These are phyloP conservation scores for Neofusicoccum kwambonambiense DNA, from an alignment of 2,329 filamentous ascomycete species.

Conservation along the genomic window DNA sequence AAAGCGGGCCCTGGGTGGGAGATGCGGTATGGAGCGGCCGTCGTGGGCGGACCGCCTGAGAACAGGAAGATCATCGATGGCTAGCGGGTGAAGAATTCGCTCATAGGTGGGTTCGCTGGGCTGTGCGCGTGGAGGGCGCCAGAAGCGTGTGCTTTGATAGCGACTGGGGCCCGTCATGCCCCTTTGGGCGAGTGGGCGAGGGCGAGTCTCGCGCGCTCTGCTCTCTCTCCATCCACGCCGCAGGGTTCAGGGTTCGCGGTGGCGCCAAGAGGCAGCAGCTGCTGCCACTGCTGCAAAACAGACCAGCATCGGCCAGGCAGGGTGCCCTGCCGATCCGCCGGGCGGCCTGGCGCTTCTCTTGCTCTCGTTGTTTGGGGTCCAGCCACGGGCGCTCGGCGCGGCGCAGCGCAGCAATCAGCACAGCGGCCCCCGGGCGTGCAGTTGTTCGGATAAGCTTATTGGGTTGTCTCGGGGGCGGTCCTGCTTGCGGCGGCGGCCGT, in stretches of 20 bases:
- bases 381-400: not conserved
- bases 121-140: not conserved
- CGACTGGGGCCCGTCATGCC: constrained; percentile 1
- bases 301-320: not conserved
- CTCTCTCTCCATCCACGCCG: not conserved
- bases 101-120: constrained; percentile 9
- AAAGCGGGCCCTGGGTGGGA: not conserved
- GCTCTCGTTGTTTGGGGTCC: not conserved
- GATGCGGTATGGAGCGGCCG: not conserved
- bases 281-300: not conserved
- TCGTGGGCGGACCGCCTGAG: not conserved
- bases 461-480: not conserved
- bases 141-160: constrained; percentile 13
- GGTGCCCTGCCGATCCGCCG: not conserved
- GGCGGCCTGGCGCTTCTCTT: not conserved
- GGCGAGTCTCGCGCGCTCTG: not conserved
- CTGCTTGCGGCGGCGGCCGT: not conserved
- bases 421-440: not conserved
- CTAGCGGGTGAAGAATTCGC: constrained; percentile 7
- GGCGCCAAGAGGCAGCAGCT: not conserved
- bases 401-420: not conserved
- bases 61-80: constrained; percentile 3
- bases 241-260: not conserved
- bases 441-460: constrained; percentile 15
- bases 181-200: not conserved